phyloP scores from a whole-genome alignment of 345 rosid genomes.

The Raphanus raphanistrum region DNA sequence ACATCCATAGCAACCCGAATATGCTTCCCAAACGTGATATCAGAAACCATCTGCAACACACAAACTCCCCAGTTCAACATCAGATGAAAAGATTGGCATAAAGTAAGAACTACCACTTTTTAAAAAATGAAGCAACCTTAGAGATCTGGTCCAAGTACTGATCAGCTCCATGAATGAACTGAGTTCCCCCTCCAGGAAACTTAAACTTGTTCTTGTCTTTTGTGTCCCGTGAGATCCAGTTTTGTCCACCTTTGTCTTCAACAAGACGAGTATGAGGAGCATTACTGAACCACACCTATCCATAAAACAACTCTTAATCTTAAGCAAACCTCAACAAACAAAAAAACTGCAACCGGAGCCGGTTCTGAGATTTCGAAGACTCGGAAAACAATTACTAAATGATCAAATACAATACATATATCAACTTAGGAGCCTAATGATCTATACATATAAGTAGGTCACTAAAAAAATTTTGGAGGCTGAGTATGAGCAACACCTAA shows the following conservation, averaged over 20 bases:
- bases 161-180: conserved; percentile 96
- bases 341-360: not conserved
- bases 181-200: conserved; percentile 99
- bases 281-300: conserved; percentile 86
- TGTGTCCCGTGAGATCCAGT: conserved; percentile 71
- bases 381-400: not conserved
- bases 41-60: conserved; percentile 73
- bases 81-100: not conserved
- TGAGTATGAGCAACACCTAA: no score
- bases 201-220: conserved; percentile 71
- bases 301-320: conserved; percentile 6
- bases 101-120: not conserved
- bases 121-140: conserved; percentile 46
- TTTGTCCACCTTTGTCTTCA: conserved; percentile 97
- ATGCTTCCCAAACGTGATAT: conserved; percentile 70
- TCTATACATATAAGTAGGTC: not conserved
- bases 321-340: not conserved
- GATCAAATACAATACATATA: no score
- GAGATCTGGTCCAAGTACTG: conserved; percentile 84
- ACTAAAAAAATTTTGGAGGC: no score
- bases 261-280: conserved; percentile 89
- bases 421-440: not conserved
- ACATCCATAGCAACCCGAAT: conserved; percentile 81
- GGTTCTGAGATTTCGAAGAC: not conserved
- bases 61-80: conserved; percentile 20